Percentiles rank a stretch among this genome's conserved stretches.
phyloP scores from a whole-genome alignment of 441 rosid genomes.

The Daphne laureola region DNA sequence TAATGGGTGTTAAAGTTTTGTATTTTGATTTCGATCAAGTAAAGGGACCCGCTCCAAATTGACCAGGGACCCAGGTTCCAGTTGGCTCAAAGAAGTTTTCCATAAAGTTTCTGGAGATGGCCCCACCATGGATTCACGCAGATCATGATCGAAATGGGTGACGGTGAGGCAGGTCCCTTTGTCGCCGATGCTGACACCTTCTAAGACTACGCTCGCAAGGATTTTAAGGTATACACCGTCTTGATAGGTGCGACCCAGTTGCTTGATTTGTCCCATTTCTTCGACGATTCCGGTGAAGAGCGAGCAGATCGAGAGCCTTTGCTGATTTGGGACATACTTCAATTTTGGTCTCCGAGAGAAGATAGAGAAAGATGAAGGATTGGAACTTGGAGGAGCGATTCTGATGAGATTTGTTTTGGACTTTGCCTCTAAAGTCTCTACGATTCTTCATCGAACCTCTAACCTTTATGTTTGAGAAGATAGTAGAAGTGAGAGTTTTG shows the following conservation, averaged over 20 bases:
- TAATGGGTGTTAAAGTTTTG: no score
- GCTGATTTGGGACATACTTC: slow-evolving; percentile 16
- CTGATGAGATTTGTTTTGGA: slow-evolving; percentile 10
- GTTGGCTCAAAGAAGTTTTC: slow-evolving; percentile 61
- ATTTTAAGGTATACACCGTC: slow-evolving; percentile 63
- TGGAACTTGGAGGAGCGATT: slow-evolving; percentile 18
- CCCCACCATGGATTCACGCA: slow-evolving; percentile 56
- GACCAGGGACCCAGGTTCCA: slow-evolving; percentile 60
- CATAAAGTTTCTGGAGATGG: slow-evolving; percentile 70
- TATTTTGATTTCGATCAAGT: no score
- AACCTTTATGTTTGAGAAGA: no score
- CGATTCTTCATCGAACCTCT: no score
- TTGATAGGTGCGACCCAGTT: slow-evolving; percentile 36
- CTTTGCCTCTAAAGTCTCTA: no score
- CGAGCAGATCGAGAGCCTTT: slow-evolving; percentile 22
- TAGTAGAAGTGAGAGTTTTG: no score
- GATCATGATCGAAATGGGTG: slow-evolving; percentile 40
- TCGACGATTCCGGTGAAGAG: slow-evolving; percentile 90
- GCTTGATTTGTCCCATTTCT: slow-evolving; percentile 63
- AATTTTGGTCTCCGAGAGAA: slow-evolving; percentile 14
- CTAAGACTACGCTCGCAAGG: slow-evolving; percentile 44
- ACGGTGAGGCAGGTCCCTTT: slow-evolving; percentile 91
- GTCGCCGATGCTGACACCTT: slow-evolving; percentile 67
- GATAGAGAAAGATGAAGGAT: slow-evolving; percentile 18
- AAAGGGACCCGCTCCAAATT: slow-evolving; percentile 89